Evolutionary conservation across 345 rosid genomes (phyloP).

Genomic region (Populus alba): DNA sequence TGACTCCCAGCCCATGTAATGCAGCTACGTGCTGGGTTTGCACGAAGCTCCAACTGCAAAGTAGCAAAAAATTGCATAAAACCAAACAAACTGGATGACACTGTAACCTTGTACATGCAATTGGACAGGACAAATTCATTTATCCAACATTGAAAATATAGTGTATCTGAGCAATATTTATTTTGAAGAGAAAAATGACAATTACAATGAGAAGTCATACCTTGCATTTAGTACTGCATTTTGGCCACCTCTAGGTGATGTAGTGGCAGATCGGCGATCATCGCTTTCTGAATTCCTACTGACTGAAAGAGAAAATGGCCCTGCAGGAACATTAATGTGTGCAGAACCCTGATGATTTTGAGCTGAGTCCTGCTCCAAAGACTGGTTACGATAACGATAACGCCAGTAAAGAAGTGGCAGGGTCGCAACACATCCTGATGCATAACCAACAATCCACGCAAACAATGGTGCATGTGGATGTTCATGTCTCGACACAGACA

Average conservation of each 20-base stretch:
- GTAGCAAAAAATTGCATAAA: neutral
- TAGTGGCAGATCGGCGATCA: constrained; percentile 42
- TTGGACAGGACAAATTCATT: neutral
- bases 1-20: neutral
- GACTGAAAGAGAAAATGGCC: constrained; percentile 72
- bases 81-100: neutral
- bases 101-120: neutral
- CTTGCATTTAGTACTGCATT: constrained; percentile 56
- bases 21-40: neutral
- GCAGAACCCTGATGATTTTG: constrained; percentile 59
- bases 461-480: constrained; percentile 73
- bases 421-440: constrained; percentile 81
- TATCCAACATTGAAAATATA: neutral
- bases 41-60: neutral
- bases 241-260: constrained; percentile 59
- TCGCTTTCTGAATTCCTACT: constrained; percentile 65
- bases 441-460: constrained; percentile 89
- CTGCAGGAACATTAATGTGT: constrained; percentile 68
- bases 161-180: neutral
- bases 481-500: constrained; percentile 74
- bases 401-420: constrained; percentile 94
- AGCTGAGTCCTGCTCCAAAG: constrained; percentile 57
- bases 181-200: neutral
- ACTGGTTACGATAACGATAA: constrained; percentile 65
- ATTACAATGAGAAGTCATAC: constrained; percentile 26